Percentiles rank a stretch among this genome's conserved stretches.
phyloP scores from a whole-genome alignment of 202 grass and related monocot genomes.

The Bolboschoenoplectus hybrid region DNA sequence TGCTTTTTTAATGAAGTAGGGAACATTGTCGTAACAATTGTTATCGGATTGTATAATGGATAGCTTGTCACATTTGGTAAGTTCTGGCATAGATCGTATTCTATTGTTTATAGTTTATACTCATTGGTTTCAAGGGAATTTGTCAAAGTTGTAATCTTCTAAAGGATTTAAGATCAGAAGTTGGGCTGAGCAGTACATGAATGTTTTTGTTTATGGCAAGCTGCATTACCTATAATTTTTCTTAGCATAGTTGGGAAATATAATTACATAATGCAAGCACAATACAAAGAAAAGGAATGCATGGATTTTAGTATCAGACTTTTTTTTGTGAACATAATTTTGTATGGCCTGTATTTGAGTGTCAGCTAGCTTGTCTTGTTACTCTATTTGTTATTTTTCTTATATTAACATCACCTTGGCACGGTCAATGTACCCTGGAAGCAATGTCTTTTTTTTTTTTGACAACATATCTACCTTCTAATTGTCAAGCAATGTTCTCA shows the following conservation, averaged over 20 bases:
- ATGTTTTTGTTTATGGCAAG: not conserved
- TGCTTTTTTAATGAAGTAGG: not conserved
- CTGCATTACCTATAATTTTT: not conserved
- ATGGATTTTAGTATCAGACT: not conserved
- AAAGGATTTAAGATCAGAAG: not conserved
- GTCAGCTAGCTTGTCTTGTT: not conserved
- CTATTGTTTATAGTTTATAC: not conserved
- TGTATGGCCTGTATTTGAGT: not conserved
- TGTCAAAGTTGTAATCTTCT: not conserved
- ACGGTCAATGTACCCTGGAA: not conserved
- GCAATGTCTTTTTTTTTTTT: not conserved
- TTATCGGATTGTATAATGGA: not conserved
- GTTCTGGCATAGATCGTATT: not conserved
- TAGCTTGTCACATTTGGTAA: not conserved
- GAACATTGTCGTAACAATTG: not conserved
- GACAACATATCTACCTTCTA: not conserved
- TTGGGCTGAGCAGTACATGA: not conserved
- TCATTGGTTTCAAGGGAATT: not conserved
- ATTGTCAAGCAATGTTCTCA: not conserved
- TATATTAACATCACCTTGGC: not conserved
- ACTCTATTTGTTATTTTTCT: not conserved
- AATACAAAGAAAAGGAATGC: not conserved
- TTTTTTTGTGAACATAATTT: not conserved
- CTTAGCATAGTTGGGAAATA: not conserved
- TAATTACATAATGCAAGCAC: not conserved